phyloP scores from a whole-genome alignment of 2,329 filamentous ascomycete species.

The Ascochyta clinopodiicola region DNA sequence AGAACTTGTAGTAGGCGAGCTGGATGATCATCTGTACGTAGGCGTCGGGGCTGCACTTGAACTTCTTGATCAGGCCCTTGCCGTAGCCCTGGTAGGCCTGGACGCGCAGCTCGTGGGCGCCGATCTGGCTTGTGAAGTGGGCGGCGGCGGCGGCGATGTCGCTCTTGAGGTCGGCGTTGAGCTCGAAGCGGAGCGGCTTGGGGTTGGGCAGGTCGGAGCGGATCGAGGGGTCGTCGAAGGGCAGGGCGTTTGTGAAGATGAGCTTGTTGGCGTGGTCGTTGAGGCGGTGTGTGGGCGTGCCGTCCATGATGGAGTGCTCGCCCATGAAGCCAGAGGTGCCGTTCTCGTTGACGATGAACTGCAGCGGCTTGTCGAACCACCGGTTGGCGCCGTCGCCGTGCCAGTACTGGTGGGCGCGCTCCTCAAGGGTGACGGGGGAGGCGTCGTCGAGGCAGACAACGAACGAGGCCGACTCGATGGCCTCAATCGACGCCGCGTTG shows the following conservation, averaged over 20 bases:
- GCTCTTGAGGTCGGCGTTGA: constrained; percentile 74
- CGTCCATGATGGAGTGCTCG: constrained; percentile 99
- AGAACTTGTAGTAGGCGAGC: constrained; percentile 98
- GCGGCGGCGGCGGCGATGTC: constrained; percentile 80
- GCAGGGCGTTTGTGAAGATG: constrained; percentile 93
- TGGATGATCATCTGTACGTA: constrained; percentile 99
- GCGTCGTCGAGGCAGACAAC: constrained; percentile 93
- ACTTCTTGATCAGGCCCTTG: constrained; percentile 98
- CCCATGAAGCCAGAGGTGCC: constrained; percentile 97
- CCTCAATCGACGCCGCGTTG: constrained; percentile 79
- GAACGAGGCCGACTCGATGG: constrained; percentile 89
- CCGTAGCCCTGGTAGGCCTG: constrained; percentile 98
- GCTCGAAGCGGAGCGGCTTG: constrained; percentile 75
- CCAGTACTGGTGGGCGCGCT: constrained; percentile 97
- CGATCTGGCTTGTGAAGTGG: constrained; percentile 83
- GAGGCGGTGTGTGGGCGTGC: constrained; percentile 93
- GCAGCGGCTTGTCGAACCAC: constrained; percentile 97
- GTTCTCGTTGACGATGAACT: constrained; percentile 98
- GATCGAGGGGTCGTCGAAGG: constrained; percentile 78
- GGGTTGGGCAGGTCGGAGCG: constrained; percentile 88
- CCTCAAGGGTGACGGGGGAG: constrained; percentile 88
- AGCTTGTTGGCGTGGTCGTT: constrained; percentile 93
- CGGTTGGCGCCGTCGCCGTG: constrained; percentile 95
- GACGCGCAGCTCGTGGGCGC: constrained; percentile 86
- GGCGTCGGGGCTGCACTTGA: constrained; percentile 96